Evolutionary conservation across 2,329 filamentous ascomycete species (phyloP), one percentile per base, ranked within the genome.

Genomic region (Chaetothyriales sp.): DNA sequence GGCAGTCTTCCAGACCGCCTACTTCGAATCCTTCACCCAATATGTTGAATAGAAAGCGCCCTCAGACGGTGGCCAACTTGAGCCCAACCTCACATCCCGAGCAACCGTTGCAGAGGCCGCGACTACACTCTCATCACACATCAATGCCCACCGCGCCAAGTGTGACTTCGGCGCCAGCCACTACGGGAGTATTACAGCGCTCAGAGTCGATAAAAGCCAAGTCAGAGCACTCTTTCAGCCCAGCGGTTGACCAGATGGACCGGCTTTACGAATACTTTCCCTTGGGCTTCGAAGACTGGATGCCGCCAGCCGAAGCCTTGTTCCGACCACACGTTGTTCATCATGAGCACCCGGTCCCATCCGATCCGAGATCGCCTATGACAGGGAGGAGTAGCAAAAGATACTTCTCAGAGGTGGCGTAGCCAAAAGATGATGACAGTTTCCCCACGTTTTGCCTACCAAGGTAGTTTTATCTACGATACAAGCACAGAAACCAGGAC

Each of bases 201-300:
- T 55, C 57, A n/a, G 57, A 59, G 7, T 48, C 57, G 1, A 15
- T 56, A 4, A 28, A 50, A 7, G 50, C 48, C 5, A 57, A 56
- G 47, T 57, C 55, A 18, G 49, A 51, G 15, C 44, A 53, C 2
- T 44, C 54, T 8, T 56, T 51, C 50, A 44, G 37, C 25, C 45
- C 46, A 9, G 57, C 55, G 6, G 51, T 55, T 5, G 55, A 59
- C 18, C 57, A 50, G 60, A 83, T 83, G 0, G 89, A 95, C 67
- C 72, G 89, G 58, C 72, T 95, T 18, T 95, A 95, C 65, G 89
- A 97, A 69, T 95, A 97, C 65, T 95, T 97, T 58, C 89, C 89
- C 0, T 74, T 97, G 15, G 89, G 85, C 47, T 71, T 95, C 53
- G 89, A 95, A 65, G 89, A 95, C 63, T 95, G 79, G 82, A 88